These are phyloP conservation scores for Aspergillus avenaceus DNA, from an alignment of 495 filamentous ascomycete genomes.

Conservation along the genomic window DNA sequence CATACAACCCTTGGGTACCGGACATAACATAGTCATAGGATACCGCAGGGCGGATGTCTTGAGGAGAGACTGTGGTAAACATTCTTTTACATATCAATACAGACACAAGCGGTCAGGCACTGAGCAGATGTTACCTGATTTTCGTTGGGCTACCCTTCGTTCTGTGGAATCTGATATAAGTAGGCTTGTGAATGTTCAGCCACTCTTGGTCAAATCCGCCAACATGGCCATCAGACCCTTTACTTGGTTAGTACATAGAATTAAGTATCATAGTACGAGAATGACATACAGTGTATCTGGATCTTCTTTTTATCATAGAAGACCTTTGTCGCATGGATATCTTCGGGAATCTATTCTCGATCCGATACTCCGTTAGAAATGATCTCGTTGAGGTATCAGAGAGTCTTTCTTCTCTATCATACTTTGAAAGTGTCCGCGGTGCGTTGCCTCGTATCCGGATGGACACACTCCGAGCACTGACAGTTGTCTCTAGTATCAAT, in stretches of 20 bases:
- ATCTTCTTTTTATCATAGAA: background rate
- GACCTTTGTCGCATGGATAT: background rate
- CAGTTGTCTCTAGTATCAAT: slow-evolving; percentile 67
- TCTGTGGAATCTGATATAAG: background rate
- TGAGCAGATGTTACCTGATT: background rate
- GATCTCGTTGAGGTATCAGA: background rate
- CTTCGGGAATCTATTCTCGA: background rate
- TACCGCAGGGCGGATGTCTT: too few relatives aligned
- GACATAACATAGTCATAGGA: slow-evolving; percentile 59
- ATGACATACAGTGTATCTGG: slow-evolving; percentile 12
- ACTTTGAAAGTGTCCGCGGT: slow-evolving; percentile 68
- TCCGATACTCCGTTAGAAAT: too few relatives aligned
- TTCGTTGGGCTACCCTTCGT: too few relatives aligned
- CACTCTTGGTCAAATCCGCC: background rate
- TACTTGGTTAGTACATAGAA: background rate
- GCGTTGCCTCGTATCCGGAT: slow-evolving; percentile 74
- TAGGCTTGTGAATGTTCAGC: background rate
- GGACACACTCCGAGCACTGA: slow-evolving; percentile 67
- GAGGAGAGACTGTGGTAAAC: slow-evolving; percentile 45
- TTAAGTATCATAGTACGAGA: background rate
- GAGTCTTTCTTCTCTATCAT: slow-evolving; percentile 22
- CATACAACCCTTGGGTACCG: slow-evolving; percentile 43
- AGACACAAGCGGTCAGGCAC: too few relatives aligned
- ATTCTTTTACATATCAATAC: slow-evolving; percentile 15
- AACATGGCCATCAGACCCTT: background rate